These are phyloP conservation scores for Poa annua DNA, from an alignment of 176 grass and related monocot genomes.

Conservation along the genomic window DNA sequence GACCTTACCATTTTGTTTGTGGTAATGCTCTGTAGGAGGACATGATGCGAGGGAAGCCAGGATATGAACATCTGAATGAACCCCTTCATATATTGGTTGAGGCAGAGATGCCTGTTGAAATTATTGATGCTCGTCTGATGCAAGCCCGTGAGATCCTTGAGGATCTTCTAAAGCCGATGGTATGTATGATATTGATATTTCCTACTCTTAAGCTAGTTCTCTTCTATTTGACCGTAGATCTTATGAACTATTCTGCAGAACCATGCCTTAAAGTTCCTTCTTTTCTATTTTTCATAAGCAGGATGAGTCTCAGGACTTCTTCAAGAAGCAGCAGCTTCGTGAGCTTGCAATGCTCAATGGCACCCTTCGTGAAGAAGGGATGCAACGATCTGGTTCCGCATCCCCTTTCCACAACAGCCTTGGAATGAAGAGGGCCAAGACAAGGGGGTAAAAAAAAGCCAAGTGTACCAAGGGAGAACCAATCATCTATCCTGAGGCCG, in stretches of 20 bases:
- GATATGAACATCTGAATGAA: conserved; percentile 96
- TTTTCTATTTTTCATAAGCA: conserved; percentile 40
- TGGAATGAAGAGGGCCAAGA: conserved; percentile 94
- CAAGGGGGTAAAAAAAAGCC: conserved; percentile 59
- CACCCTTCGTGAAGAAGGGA: conserved; percentile 90
- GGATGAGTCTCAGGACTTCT: conserved; percentile 96
- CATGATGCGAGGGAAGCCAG: conserved; percentile 91
- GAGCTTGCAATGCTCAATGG: conserved; percentile 95
- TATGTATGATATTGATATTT: conserved; percentile 43
- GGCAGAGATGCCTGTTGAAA: conserved; percentile 83
- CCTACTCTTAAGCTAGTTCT: background rate
- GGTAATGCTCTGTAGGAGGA: conserved; percentile 64
- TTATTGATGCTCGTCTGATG: conserved; percentile 79
- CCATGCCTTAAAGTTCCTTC: background rate
- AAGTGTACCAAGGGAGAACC: conserved; percentile 36
- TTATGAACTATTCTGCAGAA: background rate
- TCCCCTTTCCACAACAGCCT: conserved; percentile 90
- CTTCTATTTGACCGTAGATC: background rate
- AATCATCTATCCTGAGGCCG: conserved; percentile 51
- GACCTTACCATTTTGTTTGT: background rate
- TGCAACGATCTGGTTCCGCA: conserved; percentile 76
- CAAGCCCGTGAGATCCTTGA: conserved; percentile 90
- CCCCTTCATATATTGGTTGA: conserved; percentile 95
- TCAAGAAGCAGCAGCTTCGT: conserved; percentile 95
- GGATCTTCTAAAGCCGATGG: conserved; percentile 89